These are phyloP conservation scores for Rhexocercosporidium sp. DNA, from an alignment of 2,329 filamentous ascomycete species.

Conservation along the genomic window DNA sequence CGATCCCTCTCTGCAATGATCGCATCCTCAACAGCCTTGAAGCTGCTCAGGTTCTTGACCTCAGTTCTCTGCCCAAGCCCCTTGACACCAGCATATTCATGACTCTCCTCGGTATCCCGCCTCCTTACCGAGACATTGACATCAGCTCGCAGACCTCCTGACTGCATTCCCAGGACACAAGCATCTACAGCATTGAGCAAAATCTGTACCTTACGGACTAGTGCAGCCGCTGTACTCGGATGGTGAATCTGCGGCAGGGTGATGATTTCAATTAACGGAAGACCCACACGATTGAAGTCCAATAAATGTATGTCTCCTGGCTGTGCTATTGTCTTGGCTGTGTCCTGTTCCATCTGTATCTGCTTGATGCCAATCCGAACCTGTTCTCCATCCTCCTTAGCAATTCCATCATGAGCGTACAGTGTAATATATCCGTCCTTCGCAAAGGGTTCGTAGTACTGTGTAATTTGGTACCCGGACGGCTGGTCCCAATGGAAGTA, in stretches of 20 bases:
- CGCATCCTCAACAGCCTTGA: slow-evolving; percentile 94
- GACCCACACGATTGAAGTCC: slow-evolving; percentile 92
- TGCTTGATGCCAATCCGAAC: slow-evolving; percentile 85
- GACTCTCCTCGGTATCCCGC: slow-evolving; percentile 45
- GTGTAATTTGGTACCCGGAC: slow-evolving; percentile 95
- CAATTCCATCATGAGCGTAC: slow-evolving; percentile 77
- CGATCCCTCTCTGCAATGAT: slow-evolving; percentile 89
- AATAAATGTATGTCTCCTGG: slow-evolving; percentile 76
- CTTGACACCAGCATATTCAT: slow-evolving; percentile 60
- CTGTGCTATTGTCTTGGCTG: slow-evolving; percentile 88
- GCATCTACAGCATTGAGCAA: slow-evolving; percentile 81
- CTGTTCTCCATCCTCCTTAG: slow-evolving; percentile 71
- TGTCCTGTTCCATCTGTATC: slow-evolving; percentile 97
- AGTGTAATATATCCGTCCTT: slow-evolving; percentile 75
- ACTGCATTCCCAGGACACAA: slow-evolving; percentile 90
- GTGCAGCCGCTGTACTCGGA: slow-evolving; percentile 83
- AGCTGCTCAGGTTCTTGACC: slow-evolving; percentile 95
- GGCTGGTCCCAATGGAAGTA: slow-evolving; percentile 99
- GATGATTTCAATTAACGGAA: slow-evolving; percentile 94
- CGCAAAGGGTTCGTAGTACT: slow-evolving; percentile 81
- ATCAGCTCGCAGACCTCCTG: slow-evolving; percentile 87
- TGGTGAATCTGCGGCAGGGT: slow-evolving; percentile 88
- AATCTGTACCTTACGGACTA: slow-evolving; percentile 86
- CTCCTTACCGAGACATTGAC: slow-evolving; percentile 89
- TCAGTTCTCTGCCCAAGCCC: slow-evolving; percentile 87